A percentile compares a stretch with the other conserved stretches of the same genome.
phyloP scores from a whole-genome alignment of 2,329 filamentous ascomycete genomes.

The Domatiomyces catenatus region DNA sequence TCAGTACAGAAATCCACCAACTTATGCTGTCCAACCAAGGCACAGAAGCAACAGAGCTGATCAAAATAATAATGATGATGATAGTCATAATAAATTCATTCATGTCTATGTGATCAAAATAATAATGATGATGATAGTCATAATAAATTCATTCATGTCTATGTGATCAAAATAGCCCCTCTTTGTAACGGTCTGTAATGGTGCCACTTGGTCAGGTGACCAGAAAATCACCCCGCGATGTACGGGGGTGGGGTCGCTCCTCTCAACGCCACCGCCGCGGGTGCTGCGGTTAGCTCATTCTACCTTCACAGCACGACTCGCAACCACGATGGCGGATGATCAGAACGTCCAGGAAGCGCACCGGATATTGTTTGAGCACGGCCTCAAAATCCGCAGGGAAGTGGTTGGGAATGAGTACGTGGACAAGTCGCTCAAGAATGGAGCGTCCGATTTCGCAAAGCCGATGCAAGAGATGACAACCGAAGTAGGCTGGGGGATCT shows the following conservation, averaged over 20 bases:
- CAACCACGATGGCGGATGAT: slow-evolving; percentile 6
- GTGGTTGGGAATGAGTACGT: slow-evolving; percentile 50
- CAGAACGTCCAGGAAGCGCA: slow-evolving; percentile 22
- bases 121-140: too few relatives aligned
- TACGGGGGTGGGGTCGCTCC: not conserved
- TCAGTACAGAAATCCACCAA: too few relatives aligned
- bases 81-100: too few relatives aligned
- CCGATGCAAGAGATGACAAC: slow-evolving; percentile 49
- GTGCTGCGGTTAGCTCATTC: not conserved
- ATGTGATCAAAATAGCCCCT: too few relatives aligned
- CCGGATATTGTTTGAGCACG: slow-evolving; percentile 44
- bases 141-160: too few relatives aligned
- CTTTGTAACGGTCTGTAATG: too few relatives aligned
- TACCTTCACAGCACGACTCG: not conserved
- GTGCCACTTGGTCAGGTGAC: not conserved
- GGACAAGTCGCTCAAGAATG: slow-evolving; percentile 29
- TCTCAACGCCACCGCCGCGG: too few relatives aligned
- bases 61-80: too few relatives aligned
- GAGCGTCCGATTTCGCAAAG: slow-evolving; percentile 42
- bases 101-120: too few relatives aligned
- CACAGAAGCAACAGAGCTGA: too few relatives aligned
- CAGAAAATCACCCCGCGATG: not conserved
- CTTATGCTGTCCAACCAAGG: too few relatives aligned
- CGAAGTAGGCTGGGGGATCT: slow-evolving; percentile 48
- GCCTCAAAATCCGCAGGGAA: slow-evolving; percentile 43